phyloP scores from a whole-genome alignment of 257 asterid species.

The Solanum chiquidenum region DNA sequence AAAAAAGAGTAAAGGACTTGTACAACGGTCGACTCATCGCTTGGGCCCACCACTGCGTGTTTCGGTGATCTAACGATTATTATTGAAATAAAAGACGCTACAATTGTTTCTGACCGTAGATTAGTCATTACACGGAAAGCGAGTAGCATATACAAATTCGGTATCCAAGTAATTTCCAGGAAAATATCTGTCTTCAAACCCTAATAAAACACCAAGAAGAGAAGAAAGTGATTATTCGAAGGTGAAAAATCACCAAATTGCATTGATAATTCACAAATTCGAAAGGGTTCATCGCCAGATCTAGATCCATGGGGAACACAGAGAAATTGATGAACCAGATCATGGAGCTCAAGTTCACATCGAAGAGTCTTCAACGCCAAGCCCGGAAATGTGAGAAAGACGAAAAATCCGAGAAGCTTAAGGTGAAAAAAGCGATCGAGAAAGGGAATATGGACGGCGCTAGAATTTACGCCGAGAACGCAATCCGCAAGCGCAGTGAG shows the following conservation, averaged over 20 bases:
- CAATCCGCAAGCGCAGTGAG: conserved; percentile 90
- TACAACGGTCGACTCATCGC: not conserved
- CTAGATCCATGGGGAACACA: conserved; percentile 58
- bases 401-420: conserved; percentile 82
- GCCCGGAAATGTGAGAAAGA: conserved; percentile 92
- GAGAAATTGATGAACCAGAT: conserved; percentile 88
- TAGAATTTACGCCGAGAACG: conserved; percentile 95
- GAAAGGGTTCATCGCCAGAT: not conserved
- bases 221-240: not conserved
- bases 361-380: conserved; percentile 80
- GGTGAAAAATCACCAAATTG: not conserved
- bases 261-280: not conserved
- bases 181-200: not conserved
- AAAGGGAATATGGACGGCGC: conserved; percentile 99
- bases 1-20: not conserved
- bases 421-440: conserved; percentile 94
- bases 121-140: not conserved
- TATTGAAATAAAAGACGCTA: not conserved
- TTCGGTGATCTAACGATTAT: not conserved
- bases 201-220: not conserved
- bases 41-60: not conserved
- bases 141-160: not conserved
- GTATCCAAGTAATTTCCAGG: not conserved
- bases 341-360: conserved; percentile 90
- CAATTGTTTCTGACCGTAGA: not conserved